Percentiles rank a stretch among this genome's conserved stretches.
These are phyloP conservation scores for Alectoria sarmentosa DNA, from an alignment of 495 filamentous ascomycete genomes.

Conservation along the genomic window DNA sequence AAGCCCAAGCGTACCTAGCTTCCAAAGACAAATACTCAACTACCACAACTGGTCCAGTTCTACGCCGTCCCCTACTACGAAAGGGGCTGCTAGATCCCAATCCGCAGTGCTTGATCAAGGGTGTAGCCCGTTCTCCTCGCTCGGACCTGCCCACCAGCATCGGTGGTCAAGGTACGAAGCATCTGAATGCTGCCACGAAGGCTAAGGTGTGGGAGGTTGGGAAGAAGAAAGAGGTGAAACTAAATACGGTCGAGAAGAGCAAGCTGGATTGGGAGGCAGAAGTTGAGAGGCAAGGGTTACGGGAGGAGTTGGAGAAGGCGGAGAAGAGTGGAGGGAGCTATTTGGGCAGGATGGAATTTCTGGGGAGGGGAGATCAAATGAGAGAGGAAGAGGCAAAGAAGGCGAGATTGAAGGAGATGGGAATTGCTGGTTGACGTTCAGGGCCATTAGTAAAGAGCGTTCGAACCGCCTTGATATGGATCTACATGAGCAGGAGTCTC, in stretches of 20 bases:
- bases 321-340: slow-evolving; percentile 81
- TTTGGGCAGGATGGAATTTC: slow-evolving; percentile 78
- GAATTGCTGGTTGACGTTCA: slow-evolving; percentile 16
- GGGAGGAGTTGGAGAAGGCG: slow-evolving; percentile 78
- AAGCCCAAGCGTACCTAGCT: slow-evolving; percentile 69
- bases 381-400: slow-evolving; percentile 67
- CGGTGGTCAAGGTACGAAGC: slow-evolving; percentile 39
- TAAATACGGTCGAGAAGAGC: slow-evolving; percentile 95
- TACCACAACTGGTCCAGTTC: slow-evolving; percentile 29
- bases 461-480: neutral
- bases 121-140: slow-evolving; percentile 9
- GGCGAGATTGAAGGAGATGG: slow-evolving; percentile 51
- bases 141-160: slow-evolving; percentile 29
- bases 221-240: slow-evolving; percentile 52
- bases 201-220: slow-evolving; percentile 23
- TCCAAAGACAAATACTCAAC: slow-evolving; percentile 41
- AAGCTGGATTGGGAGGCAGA: slow-evolving; percentile 91
- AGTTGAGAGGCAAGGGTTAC: slow-evolving; percentile 86
- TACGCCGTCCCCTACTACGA: slow-evolving; percentile 64
- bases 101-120: slow-evolving; percentile 40
- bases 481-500: neutral
- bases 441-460: neutral
- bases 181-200: neutral
- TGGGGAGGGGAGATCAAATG: slow-evolving; percentile 70
- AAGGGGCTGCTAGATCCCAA: slow-evolving; percentile 78